Conservation (phyloP, 1,284 basidiomycete species). For the Inonotus hispidus region DNA sequence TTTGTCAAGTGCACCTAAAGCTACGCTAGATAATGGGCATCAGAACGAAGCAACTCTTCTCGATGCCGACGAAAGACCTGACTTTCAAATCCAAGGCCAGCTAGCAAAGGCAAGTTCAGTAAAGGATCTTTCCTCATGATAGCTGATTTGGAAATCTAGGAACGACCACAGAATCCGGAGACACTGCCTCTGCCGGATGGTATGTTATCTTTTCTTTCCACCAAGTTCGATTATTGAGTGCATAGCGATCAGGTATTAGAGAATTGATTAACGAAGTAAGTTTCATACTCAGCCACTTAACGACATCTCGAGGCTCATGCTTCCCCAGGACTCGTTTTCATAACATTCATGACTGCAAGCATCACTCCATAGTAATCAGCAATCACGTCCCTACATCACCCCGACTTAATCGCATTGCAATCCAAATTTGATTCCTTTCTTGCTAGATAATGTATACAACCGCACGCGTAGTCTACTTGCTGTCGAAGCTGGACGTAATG, state of each 20-base stretch:
- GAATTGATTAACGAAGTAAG: conserved; percentile 17
- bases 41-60: neutral
- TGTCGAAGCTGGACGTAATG: conserved; percentile 16
- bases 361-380: neutral
- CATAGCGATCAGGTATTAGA: conserved; percentile 1
- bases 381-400: neutral
- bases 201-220: neutral
- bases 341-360: conserved; percentile 9
- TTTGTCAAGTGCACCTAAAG: neutral
- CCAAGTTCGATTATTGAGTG: neutral
- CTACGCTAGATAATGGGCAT: neutral
- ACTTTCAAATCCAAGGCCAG: conserved; percentile 3
- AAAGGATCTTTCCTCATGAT: neutral
- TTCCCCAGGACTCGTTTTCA: conserved; percentile 10
- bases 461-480: conserved; percentile 5
- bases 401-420: neutral
- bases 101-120: neutral
- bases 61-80: conserved; percentile 10
- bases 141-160: neutral
- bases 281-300: neutral
- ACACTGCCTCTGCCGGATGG: conserved; percentile 9
- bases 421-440: neutral
- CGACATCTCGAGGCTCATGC: neutral
- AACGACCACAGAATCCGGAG: neutral
- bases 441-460: conserved; percentile 3